Conservation (phyloP, 371 early-diverging fungal species). For the Polyrhizophydium stewartii region DNA sequence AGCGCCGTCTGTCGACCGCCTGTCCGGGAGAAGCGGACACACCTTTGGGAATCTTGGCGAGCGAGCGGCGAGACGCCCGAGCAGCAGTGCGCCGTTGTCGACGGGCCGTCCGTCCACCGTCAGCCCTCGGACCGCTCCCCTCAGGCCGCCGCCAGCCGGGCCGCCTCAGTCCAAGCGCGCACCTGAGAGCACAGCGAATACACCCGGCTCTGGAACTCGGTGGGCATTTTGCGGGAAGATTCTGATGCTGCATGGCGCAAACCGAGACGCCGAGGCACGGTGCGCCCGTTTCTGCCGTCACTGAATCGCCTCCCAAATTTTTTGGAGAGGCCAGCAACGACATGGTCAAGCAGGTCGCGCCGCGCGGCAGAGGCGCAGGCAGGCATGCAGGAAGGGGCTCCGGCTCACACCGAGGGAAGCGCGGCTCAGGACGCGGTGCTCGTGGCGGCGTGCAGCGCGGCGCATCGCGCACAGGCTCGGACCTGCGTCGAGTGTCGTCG, state of each 20-base stretch:
- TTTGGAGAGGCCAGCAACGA: background rate
- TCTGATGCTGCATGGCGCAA: no score
- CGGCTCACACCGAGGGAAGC: no score
- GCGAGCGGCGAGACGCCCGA: background rate
- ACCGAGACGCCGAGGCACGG: no score
- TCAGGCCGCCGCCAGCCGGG: background rate
- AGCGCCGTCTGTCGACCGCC: background rate
- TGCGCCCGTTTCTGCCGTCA: background rate
- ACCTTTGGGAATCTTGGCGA: background rate
- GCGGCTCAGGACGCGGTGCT: no score
- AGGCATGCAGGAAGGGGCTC: background rate
- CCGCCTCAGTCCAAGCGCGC: background rate
- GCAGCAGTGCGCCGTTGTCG: background rate
- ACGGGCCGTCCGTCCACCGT: no score
- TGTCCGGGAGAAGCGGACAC: background rate
- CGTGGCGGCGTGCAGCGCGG: no score
- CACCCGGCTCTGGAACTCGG: slow-evolving; percentile 68
- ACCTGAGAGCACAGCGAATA: slow-evolving; percentile 61
- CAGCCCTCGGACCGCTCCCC: no score
- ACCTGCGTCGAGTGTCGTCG: no score
- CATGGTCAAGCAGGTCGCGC: background rate
- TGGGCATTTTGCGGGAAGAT: no score
- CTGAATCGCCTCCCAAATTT: background rate
- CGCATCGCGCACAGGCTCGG: no score
- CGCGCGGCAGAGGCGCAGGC: background rate